Conservation (phyloP, 139 green algal genomes). For the Picochlorum sp. region DNA sequence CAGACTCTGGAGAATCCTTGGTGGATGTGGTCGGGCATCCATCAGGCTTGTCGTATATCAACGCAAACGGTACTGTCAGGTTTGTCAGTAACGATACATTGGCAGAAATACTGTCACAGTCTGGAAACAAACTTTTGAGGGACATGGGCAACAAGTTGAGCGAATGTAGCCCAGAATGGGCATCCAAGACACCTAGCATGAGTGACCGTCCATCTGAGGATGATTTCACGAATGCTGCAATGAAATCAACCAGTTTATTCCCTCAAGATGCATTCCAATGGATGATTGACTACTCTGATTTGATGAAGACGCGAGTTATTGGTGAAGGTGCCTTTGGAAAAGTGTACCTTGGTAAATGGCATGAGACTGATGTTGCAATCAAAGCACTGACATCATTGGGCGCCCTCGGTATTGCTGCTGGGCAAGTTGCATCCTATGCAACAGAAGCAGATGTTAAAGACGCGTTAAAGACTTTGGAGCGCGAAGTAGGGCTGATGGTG, state of each 20-base stretch:
- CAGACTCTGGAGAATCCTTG: not conserved
- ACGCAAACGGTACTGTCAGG: not conserved
- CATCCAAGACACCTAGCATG: not conserved
- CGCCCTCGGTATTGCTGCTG: conserved; percentile 8
- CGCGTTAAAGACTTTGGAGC: conserved; percentile 25
- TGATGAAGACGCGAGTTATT: conserved; percentile 35
- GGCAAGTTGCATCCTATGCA: not conserved
- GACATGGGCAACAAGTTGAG: not conserved
- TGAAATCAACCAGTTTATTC: not conserved
- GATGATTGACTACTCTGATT: conserved; percentile 29
- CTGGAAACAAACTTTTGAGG: not conserved
- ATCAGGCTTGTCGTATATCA: not conserved
- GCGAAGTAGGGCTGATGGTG: conserved; percentile 51
- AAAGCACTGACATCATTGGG: conserved; percentile 40
- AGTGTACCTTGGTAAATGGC: conserved; percentile 48
- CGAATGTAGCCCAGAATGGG: not conserved
- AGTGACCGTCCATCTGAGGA: not conserved
- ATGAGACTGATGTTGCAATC: conserved; percentile 55
- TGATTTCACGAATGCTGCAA: too few species aligned
- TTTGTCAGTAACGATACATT: not conserved
- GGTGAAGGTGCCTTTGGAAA: conserved; percentile 54
- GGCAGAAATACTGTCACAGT: not conserved
- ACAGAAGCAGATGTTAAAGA: not conserved
- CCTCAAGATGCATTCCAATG: conserved; percentile 14
- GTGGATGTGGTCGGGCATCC: not conserved